Evolutionary conservation across 164 flowering plant genomes (phyloP), one percentile per base, ranked within the genome.

Genomic region (Magnolia sinica): DNA sequence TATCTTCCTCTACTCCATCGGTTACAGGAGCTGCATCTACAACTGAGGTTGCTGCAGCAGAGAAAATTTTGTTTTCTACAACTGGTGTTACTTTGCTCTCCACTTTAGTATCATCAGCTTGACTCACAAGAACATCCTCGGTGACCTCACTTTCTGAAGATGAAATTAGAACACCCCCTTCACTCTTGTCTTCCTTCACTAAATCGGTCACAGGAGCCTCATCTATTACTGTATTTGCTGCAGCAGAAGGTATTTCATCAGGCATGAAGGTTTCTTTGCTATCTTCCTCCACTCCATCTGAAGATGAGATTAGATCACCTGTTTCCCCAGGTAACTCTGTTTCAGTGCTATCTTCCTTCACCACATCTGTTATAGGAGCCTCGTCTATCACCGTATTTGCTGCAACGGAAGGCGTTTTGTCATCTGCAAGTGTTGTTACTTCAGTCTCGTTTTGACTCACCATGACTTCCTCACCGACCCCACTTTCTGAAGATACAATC

Each of bases 401-500:
- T 65, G 4, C 59, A 68, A 78, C 77, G 50, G 83, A 72, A 71
- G 72, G 81, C 18, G 7, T 37, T 37, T 55, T 10, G 16, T 55
- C 61, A 55, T 55, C 61, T 55, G 18, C 61, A 55, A 55, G 16
- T 55, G 13, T 10, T 55, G 61, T 55, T 10, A 16, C 61, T 55
- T 10, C 18, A 16, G 61, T 16, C 61, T 76, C 73, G 22, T 80
- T 76, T 77, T 66, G 72, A 52, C 73, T 70, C 78, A 75, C 78
- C n/a, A 50, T 79, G 72, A 77, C 83, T 66, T 80, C 85, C 71
- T 68, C 72, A 19, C 20, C 50, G 6, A 19, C 55, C 55, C 45
- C 74, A 82, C 67, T 82, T 79, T 77, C 85, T 51, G 79, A 59
- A 64, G 84, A 52, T 50, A 65, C 64, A 68, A 76, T 55, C 65